Evolutionary conservation across 768 basidiomycete species (phyloP).

Genomic region (Trametes maxima): DNA sequence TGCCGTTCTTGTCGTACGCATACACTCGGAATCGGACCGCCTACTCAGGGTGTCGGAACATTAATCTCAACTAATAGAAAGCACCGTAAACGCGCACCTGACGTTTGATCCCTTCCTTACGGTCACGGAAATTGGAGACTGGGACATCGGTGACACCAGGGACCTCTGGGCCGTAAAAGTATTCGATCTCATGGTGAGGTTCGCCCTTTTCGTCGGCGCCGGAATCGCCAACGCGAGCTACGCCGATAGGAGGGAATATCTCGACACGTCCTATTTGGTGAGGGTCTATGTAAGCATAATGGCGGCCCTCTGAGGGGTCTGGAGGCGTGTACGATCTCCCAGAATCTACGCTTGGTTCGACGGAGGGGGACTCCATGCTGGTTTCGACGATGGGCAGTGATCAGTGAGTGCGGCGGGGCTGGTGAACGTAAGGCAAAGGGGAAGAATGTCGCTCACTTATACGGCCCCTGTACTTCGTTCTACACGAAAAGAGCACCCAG

Average conservation of each 20-base stretch:
- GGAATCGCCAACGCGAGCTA: background rate
- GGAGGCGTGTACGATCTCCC: too few species aligned
- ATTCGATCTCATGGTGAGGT: background rate
- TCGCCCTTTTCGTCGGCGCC: background rate
- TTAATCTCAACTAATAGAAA: background rate
- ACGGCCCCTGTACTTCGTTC: too few species aligned
- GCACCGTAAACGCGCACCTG: background rate
- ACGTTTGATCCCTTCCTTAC: background rate
- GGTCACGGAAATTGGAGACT: background rate
- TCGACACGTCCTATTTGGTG: background rate
- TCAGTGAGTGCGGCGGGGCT: too few species aligned
- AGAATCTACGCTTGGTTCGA: too few species aligned
- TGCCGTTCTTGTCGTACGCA: background rate
- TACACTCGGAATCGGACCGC: background rate
- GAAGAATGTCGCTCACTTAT: too few species aligned
- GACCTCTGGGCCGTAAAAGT: background rate
- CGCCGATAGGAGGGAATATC: background rate
- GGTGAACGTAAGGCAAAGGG: too few species aligned
- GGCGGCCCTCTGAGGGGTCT: too few species aligned
- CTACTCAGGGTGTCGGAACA: background rate
- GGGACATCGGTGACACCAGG: background rate
- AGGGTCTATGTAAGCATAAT: background rate
- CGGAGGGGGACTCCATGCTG: too few species aligned
- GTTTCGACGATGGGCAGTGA: too few species aligned
- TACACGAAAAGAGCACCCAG: too few species aligned